Percentiles rank a stretch among this genome's conserved stretches.
phyloP scores from a whole-genome alignment of 1,284 basidiomycete species.

The Coniophora puteana region DNA sequence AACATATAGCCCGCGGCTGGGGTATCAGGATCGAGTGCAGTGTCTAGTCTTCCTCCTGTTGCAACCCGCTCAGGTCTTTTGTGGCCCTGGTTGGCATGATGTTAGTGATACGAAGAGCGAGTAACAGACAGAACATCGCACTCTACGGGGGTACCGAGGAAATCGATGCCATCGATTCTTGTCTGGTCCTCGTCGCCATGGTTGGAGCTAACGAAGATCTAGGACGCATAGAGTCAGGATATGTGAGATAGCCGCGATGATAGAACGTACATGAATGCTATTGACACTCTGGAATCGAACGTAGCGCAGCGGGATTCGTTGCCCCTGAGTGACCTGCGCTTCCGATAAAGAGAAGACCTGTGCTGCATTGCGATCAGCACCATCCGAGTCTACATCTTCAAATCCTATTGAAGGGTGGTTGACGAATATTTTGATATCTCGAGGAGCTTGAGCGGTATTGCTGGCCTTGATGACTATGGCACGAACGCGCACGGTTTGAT shows the following conservation, averaged over 20 bases:
- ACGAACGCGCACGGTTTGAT: constrained; percentile 73
- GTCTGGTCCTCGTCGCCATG: constrained; percentile 74
- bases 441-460: constrained; percentile 54
- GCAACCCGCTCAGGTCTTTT: constrained; percentile 53
- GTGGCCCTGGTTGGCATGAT: constrained; percentile 37
- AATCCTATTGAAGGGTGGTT: constrained; percentile 70
- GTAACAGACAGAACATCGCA: constrained; percentile 32
- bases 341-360: constrained; percentile 52
- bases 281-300: constrained; percentile 81
- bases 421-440: constrained; percentile 62
- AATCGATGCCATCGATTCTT: constrained; percentile 73
- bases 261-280: constrained; percentile 59
- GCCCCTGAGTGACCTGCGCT: constrained; percentile 53
- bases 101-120: constrained; percentile 4
- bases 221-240: constrained; percentile 6
- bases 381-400: constrained; percentile 57
- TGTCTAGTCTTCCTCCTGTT: constrained; percentile 39
- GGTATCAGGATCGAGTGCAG: neutral
- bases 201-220: constrained; percentile 80
- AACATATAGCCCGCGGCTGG: neutral
- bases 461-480: constrained; percentile 61
- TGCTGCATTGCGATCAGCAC: constrained; percentile 43
- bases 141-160: constrained; percentile 66
- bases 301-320: constrained; percentile 59
- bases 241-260: neutral